Base-by-base conservation (phyloP, 768 basidiomycete species). In the Lyophyllum shimeji region DNA sequence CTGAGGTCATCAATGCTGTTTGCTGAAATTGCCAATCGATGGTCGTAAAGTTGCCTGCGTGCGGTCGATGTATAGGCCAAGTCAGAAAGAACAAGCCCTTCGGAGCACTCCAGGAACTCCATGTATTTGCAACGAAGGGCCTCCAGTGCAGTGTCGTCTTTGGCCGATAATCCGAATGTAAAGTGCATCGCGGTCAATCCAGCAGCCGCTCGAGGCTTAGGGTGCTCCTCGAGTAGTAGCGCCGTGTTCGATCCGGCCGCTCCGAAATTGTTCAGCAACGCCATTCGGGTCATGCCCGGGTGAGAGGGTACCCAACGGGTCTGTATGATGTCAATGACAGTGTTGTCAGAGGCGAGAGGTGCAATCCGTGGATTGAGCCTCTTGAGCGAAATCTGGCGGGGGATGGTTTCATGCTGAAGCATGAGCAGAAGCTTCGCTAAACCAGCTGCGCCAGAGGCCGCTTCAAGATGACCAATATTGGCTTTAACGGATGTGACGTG, bases 381-480 rank as follows among this genome's bases (percentile, higher is more conserved):
- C 56, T 73, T 69, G 25, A 87, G 65, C 0, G 83, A 86, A 42
- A 89, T 83, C 53, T 83, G 82, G 29, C 71, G 74, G 9, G 88
- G 88, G 44, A 91, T 86, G 7, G 64, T 63, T 18, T 70, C 66
- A 37, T 86, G 74, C 23, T 69, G 75, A 33, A 90, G 58, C 90
- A 90, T 90, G 46, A 90, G 71, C 27, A 90, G 66, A 39, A 89
- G 70, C 56, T 91, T 91, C 7, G 83, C 86, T 5, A 91, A 76
- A 17, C 87, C 81, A 7, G 85, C 84, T 4, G 84, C 81, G 1
- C 90, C 89, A 11, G 88, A 89, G 12, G 89, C 88, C 0, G 87
- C 86, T 64, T 89, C 90, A 3, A 86, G 71, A 63, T 91, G 89
- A 0, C 89, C 89, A 21, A 90, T 81, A 63, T 89, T 90, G 8